phyloP scores from a whole-genome alignment of 306 rosid species.

The Rosa persica region DNA sequence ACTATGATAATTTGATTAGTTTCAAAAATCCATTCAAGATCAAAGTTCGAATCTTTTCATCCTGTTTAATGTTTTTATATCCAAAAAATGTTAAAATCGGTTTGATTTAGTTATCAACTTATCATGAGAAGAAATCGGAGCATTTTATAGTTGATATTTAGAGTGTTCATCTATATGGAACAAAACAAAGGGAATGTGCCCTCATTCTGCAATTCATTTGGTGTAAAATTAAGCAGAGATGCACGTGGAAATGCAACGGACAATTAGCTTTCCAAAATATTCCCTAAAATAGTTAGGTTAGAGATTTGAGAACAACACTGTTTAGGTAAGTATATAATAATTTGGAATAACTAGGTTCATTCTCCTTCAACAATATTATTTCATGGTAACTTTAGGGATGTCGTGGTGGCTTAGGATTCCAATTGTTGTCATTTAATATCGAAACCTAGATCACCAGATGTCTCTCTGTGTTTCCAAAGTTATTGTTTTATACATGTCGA shows the following conservation, averaged over 20 bases:
- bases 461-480: no score
- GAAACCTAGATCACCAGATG: no score
- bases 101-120: neutral
- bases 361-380: neutral
- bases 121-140: neutral
- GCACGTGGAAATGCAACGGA: slow-evolving; percentile 28
- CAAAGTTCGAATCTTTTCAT: neutral
- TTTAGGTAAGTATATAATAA: neutral
- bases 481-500: no score
- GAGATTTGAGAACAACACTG: neutral
- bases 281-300: slow-evolving; percentile 20
- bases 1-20: neutral
- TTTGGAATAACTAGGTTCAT: neutral
- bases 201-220: slow-evolving; percentile 14
- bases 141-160: neutral
- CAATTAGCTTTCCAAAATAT: slow-evolving; percentile 45
- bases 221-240: slow-evolving; percentile 2
- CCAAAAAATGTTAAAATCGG: neutral
- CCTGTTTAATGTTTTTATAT: neutral
- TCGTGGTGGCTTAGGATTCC: slow-evolving; percentile 7
- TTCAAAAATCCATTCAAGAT: no score
- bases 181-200: slow-evolving; percentile 3
- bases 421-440: slow-evolving; percentile 5
- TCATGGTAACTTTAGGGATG: neutral
- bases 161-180: neutral